Evolutionary conservation across 2,329 filamentous ascomycete genomes (phyloP), one percentile per base, ranked within the genome.

Genomic region (Stemphylium lycopersici): DNA sequence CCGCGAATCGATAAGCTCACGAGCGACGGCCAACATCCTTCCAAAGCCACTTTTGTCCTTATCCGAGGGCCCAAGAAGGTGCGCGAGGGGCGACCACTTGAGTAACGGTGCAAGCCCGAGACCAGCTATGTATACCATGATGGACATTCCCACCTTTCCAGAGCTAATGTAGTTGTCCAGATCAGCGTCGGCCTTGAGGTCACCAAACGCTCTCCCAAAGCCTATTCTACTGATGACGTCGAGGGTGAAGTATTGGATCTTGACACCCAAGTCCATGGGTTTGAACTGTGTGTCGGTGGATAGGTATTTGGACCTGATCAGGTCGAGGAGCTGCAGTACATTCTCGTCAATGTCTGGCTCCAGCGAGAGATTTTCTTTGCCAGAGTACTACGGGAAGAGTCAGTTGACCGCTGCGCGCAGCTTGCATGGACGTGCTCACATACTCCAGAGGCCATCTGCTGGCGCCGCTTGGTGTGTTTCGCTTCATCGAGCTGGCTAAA

Each of bases 151-250:
- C 11, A 70, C 72, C 18, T 76, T 72, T 44, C 74, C 76, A 37
- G 79, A 78, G 48, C 78, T 63, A 51, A 81, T 76, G 62, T 81
- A 66, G 12, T 57, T 53, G 34, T 78, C 76, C 1, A 80, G 44
- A 56, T 84, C 82, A 11, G 72, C 68, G 52, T 84, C 81, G 6
- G 77, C 71, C 13, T 71, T 69, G 22, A 84, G 71, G 56, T 80
- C 80, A 1, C 82, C 81, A 54, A 82, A 82, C 0, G 80, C 65
- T 12, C 76, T 61, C 2, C 81, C 83, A 50, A 84, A 82, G 0
- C 80, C 80, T 5, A 85, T 68, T 31, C 76, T 76, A 41, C 77
- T 80, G 55, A 86, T 83, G 39, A 83, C 77, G 55, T 85, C 83
- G 8, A 84, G 73, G 1, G 82, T 81, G 49, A 84, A 79, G 67